phyloP scores from a whole-genome alignment of 225 moss, liverwort and hornwort genomes.

The Asterella californica region DNA sequence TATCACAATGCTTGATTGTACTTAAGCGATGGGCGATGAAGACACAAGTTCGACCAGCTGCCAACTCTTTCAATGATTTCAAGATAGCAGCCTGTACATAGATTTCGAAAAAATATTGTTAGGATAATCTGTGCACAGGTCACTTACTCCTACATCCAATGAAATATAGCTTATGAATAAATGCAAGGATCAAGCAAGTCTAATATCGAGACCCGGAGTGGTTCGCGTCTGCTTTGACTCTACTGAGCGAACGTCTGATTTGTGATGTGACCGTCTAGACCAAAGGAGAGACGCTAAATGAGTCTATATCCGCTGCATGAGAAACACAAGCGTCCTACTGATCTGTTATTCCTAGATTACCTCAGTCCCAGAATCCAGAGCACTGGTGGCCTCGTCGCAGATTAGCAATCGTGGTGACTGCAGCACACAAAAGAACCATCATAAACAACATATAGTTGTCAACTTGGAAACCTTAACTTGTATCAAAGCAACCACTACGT shows the following conservation, averaged over 20 bases:
- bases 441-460: neutral
- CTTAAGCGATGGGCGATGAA: conserved; percentile 92
- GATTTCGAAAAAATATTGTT: neutral
- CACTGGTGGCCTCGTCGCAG: conserved; percentile 97
- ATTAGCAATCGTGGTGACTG: conserved; percentile 92
- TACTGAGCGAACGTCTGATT: neutral
- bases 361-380: conserved; percentile 96
- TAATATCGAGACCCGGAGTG: neutral
- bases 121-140: neutral
- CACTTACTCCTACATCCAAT: too few species aligned
- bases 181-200: neutral
- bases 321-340: neutral
- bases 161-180: neutral
- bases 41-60: conserved; percentile 87
- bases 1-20: conserved; percentile 96
- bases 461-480: neutral
- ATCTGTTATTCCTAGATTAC: conserved; percentile 27
- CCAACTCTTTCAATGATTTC: conserved; percentile 81
- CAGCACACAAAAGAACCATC: conserved; percentile 6
- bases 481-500: neutral
- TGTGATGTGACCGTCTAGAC: neutral
- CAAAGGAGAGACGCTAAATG: neutral
- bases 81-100: conserved; percentile 73
- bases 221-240: neutral
- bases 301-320: neutral